phyloP scores from a whole-genome alignment of 768 basidiomycete species.

The Auricularia sp. region DNA sequence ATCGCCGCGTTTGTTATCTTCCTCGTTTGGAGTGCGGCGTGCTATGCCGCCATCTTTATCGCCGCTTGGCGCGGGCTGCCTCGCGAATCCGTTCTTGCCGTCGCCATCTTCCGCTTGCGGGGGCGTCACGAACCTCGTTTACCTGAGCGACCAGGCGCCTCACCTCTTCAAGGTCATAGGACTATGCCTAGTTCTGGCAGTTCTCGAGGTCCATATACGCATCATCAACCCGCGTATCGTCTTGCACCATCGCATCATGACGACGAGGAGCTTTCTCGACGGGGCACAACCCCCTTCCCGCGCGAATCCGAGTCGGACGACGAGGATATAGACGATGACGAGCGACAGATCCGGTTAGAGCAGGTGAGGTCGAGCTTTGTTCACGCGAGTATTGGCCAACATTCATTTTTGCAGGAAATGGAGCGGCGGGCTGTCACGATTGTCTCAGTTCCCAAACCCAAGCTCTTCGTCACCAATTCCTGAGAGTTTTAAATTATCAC shows the following conservation, averaged over 20 bases:
- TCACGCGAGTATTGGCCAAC: neutral
- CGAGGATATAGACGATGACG: conserved; percentile 46
- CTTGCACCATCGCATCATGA: conserved; percentile 27
- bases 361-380: conserved; percentile 20
- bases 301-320: conserved; percentile 38
- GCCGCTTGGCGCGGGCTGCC: conserved; percentile 54
- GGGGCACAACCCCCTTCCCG: conserved; percentile 23
- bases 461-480: conserved; percentile 66
- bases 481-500: conserved; percentile 17
- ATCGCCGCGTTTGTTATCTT: conserved; percentile 52
- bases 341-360: conserved; percentile 65
- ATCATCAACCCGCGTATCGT: conserved; percentile 54
- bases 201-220: conserved; percentile 46
- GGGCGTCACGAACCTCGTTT: conserved; percentile 12
- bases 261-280: conserved; percentile 36
- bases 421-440: conserved; percentile 75
- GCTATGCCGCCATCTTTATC: conserved; percentile 43
- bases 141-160: conserved; percentile 17
- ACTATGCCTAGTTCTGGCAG: conserved; percentile 5
- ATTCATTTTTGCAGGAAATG: conserved; percentile 39
- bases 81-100: conserved; percentile 45
- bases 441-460: conserved; percentile 62
- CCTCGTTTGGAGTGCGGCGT: conserved; percentile 48
- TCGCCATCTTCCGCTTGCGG: conserved; percentile 36
- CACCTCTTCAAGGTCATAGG: conserved; percentile 19